phyloP scores from a whole-genome alignment of 106 monocot species.

The Dendrobium huoshanense region DNA sequence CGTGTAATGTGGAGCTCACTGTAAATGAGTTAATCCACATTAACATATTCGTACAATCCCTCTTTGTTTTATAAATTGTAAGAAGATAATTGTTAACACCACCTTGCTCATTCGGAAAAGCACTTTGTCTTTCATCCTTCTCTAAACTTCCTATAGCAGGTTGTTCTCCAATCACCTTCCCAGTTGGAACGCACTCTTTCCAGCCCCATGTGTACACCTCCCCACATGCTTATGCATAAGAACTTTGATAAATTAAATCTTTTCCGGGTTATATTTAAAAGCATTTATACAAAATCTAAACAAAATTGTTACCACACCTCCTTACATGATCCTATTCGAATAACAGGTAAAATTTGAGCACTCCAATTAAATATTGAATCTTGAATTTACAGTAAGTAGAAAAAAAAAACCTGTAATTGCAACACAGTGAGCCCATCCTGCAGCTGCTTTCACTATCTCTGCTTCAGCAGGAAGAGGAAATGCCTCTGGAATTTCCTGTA shows the following conservation, averaged over 20 bases:
- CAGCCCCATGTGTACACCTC: slow-evolving; percentile 98
- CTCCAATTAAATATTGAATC: not conserved
- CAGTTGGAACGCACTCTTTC: slow-evolving; percentile 97
- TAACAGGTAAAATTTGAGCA: not conserved
- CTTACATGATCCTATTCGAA: not conserved
- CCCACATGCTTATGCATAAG: slow-evolving; percentile 39
- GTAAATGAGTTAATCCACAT: slow-evolving; percentile 19
- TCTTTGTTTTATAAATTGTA: not conserved
- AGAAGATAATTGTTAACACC: not conserved
- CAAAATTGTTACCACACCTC: not conserved
- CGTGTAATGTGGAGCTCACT: slow-evolving; percentile 65
- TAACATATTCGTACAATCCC: slow-evolving; percentile 13
- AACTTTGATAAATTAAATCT: not conserved
- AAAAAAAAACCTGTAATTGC: slow-evolving; percentile 60
- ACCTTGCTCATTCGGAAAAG: slow-evolving; percentile 52
- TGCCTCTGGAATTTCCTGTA: slow-evolving; percentile 79
- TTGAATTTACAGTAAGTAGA: not conserved
- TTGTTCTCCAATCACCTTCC: slow-evolving; percentile 43
- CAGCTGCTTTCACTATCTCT: slow-evolving; percentile 62
- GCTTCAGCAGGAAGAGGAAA: slow-evolving; percentile 75
- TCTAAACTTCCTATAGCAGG: slow-evolving; percentile 25
- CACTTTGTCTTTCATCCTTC: slow-evolving; percentile 49
- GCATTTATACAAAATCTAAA: not conserved
- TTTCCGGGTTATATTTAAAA: not conserved
- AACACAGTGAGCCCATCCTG: slow-evolving; percentile 97